phyloP scores from a whole-genome alignment of 2,329 filamentous ascomycete species.

The Colletotrichum spaethianum region DNA sequence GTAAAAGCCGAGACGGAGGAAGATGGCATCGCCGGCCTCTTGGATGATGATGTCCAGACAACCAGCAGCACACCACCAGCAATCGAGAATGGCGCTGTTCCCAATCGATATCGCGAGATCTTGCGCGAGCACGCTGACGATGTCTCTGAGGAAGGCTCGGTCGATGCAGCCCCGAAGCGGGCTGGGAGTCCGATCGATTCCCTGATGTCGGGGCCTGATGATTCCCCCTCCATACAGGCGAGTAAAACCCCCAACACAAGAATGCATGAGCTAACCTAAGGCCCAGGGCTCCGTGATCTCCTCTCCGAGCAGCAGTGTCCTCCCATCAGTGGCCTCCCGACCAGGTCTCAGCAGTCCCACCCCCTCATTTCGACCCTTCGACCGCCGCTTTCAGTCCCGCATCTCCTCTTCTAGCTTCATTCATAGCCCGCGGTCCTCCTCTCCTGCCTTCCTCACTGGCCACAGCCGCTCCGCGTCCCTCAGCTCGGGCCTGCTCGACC shows the following conservation, averaged over 20 bases:
- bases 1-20: constrained; percentile 55
- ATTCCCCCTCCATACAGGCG: constrained; percentile 88
- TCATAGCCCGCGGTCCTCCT: constrained; percentile 77
- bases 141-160: constrained; percentile 67
- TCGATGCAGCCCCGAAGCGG: constrained; percentile 67
- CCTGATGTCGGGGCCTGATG: constrained; percentile 81
- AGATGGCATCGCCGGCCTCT: constrained; percentile 52
- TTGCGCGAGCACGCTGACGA: constrained; percentile 60
- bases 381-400: constrained; percentile 92
- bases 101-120: constrained; percentile 62
- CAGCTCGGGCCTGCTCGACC: constrained; percentile 77
- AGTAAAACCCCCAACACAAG: constrained; percentile 43
- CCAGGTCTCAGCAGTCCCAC: constrained; percentile 78
- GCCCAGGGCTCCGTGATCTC: constrained; percentile 70
- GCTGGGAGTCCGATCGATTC: constrained; percentile 79
- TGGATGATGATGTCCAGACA: constrained; percentile 53
- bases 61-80: constrained; percentile 44
- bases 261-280: constrained; percentile 27
- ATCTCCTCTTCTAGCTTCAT: constrained; percentile 73
- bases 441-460: constrained; percentile 81
- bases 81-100: constrained; percentile 54
- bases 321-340: constrained; percentile 78
- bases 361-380: constrained; percentile 91
- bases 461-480: constrained; percentile 88
- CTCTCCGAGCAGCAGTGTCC: constrained; percentile 81